These are phyloP conservation scores for Grigorovia jiainica DNA, from an alignment of 805 yeast genomes.

Conservation along the genomic window DNA sequence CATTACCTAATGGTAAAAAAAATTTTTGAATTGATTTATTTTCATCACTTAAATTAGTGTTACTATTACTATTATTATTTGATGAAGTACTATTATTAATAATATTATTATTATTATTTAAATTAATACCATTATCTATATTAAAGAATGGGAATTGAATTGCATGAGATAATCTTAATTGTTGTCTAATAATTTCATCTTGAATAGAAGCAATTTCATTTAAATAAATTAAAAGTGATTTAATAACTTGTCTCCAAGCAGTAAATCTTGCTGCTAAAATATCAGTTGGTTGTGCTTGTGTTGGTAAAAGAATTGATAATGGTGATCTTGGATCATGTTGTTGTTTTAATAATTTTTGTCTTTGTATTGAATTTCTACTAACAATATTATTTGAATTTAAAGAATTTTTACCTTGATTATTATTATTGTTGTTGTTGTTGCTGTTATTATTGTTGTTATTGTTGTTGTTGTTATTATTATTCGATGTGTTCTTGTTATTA, in stretches of 20 bases:
- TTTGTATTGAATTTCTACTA: slow-evolving; percentile 9
- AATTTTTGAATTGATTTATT: slow-evolving; percentile 29
- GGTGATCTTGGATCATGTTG: slow-evolving; percentile 41
- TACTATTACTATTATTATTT: background rate
- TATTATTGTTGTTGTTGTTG: background rate
- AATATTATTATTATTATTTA: slow-evolving; percentile 15
- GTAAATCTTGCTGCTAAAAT: slow-evolving; percentile 72
- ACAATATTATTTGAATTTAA: slow-evolving; percentile 1
- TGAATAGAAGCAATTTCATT: slow-evolving; percentile 75
- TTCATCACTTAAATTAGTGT: slow-evolving; percentile 9
- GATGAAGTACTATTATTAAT: slow-evolving; percentile 24
- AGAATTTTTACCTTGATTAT: slow-evolving; percentile 1
- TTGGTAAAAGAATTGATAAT: slow-evolving; percentile 41
- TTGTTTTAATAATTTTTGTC: slow-evolving; percentile 6
- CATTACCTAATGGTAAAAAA: slow-evolving; percentile 70
- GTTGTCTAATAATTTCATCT: slow-evolving; percentile 82
- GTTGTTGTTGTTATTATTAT: background rate
- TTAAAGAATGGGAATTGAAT: slow-evolving; percentile 37
- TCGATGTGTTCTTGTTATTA: background rate
- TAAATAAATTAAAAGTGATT: slow-evolving; percentile 64
- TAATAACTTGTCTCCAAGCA: slow-evolving; percentile 77
- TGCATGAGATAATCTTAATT: slow-evolving; percentile 70
- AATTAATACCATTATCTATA: slow-evolving; percentile 23
- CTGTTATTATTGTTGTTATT: slow-evolving; percentile 4
- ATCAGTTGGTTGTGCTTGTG: slow-evolving; percentile 72